phyloP scores from a whole-genome alignment of 1,139 yeast genomes.

The Saccharomycopsis phalli region DNA sequence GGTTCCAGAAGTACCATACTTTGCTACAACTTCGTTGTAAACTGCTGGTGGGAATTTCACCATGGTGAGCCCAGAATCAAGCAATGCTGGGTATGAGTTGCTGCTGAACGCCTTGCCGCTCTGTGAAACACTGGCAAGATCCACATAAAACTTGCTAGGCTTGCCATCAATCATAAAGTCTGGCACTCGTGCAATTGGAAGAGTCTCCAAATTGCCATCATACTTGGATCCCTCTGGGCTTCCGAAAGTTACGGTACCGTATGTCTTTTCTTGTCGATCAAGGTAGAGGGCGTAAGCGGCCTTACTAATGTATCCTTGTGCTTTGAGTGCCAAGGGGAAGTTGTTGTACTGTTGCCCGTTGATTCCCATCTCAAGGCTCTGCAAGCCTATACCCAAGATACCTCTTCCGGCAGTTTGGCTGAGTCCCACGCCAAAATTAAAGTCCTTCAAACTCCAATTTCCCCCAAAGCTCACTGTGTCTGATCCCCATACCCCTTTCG shows the following conservation, averaged over 20 bases:
- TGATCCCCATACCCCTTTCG: slow-evolving; percentile 18
- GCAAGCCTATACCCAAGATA: slow-evolving; percentile 7
- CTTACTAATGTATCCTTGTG: slow-evolving; percentile 40
- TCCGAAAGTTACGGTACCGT: slow-evolving; percentile 47
- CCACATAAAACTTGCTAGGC: not conserved
- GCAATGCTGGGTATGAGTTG: slow-evolving; percentile 27
- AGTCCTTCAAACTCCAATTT: not conserved
- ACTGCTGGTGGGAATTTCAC: slow-evolving; percentile 5
- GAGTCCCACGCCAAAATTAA: slow-evolving; percentile 10
- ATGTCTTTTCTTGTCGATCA: slow-evolving; percentile 31
- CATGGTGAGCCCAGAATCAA: slow-evolving; percentile 33
- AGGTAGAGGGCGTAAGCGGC: slow-evolving; percentile 48
- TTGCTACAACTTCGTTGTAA: not conserved
- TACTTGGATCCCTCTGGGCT: slow-evolving; percentile 48
- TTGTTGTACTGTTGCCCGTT: slow-evolving; percentile 25
- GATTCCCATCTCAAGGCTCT: not conserved
- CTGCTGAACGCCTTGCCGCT: not conserved
- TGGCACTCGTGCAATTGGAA: slow-evolving; percentile 17
- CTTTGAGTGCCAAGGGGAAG: slow-evolving; percentile 35
- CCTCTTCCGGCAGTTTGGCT: slow-evolving; percentile 4
- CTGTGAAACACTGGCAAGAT: not conserved
- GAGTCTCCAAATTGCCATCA: slow-evolving; percentile 33
- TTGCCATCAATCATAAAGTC: not conserved
- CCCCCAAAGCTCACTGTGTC: slow-evolving; percentile 6
- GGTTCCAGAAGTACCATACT: not conserved